Conservation (phyloP, 257 asterid species). For the Scutellaria barbata region DNA sequence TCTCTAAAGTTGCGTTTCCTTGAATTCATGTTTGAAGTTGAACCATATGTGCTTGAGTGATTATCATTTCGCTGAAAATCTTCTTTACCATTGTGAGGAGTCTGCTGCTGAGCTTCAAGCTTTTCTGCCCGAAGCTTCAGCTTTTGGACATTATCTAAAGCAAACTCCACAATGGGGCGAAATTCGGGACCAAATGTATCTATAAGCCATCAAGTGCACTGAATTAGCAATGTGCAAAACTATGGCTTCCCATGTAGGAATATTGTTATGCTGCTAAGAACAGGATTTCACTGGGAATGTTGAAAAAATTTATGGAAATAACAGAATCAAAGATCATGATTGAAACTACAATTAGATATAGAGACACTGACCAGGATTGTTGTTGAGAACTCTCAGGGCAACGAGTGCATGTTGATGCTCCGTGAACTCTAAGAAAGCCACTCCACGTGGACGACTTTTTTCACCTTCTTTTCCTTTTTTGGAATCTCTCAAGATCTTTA, state of each 20-base stretch:
- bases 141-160: constrained; percentile 82
- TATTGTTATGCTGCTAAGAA: no score
- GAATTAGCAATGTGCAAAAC: neutral
- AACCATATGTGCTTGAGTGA: constrained; percentile 31
- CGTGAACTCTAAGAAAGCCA: constrained; percentile 87
- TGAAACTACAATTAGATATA: neutral
- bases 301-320: neutral
- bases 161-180: constrained; percentile 99
- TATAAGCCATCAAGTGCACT: constrained; percentile 39
- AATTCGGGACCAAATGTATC: constrained; percentile 82
- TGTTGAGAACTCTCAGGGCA: constrained; percentile 94
- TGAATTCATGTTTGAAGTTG: constrained; percentile 36
- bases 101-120: constrained; percentile 58
- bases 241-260: no score
- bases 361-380: constrained; percentile 73
- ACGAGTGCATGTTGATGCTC: constrained; percentile 99
- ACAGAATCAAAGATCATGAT: neutral
- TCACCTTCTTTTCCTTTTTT: constrained; percentile 61
- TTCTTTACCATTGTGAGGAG: constrained; percentile 33
- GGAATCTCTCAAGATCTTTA: constrained; percentile 67
- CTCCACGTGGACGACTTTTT: constrained; percentile 83
- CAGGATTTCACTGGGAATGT: constrained; percentile 10
- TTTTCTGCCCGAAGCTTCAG: constrained; percentile 75
- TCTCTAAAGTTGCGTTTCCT: constrained; percentile 62
- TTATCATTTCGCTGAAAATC: constrained; percentile 38